These are phyloP conservation scores for Phytophthora pini DNA, from an alignment of 352 stramenopile genomes.

Conservation along the genomic window DNA sequence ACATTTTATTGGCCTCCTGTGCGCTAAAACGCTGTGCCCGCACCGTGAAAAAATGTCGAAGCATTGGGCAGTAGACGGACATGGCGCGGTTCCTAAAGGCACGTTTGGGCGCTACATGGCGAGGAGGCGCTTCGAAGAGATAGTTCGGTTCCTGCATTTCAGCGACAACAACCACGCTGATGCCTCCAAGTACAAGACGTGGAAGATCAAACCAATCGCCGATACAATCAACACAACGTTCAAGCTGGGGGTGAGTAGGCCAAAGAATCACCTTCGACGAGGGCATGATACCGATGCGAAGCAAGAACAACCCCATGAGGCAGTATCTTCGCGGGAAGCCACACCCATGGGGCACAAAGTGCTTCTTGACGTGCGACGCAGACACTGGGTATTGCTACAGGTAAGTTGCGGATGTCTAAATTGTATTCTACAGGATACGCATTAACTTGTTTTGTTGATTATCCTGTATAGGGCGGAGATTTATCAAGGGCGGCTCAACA, in stretches of 20 bases:
- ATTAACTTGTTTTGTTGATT: not conserved
- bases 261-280: slow-evolving; percentile 9
- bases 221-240: not conserved
- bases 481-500: slow-evolving; percentile 2
- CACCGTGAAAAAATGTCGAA: too few species aligned
- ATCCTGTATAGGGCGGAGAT: slow-evolving; percentile 12
- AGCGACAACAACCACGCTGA: slow-evolving; percentile 3
- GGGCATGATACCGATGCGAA: slow-evolving; percentile 17
- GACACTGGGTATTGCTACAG: slow-evolving; percentile 17
- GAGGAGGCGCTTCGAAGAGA: too few species aligned
- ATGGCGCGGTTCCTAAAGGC: too few species aligned
- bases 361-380: slow-evolving; percentile 7
- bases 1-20: too few species aligned
- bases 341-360: slow-evolving; percentile 10
- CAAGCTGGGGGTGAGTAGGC: not conserved
- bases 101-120: too few species aligned
- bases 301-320: slow-evolving; percentile 9
- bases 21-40: too few species aligned
- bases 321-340: not conserved
- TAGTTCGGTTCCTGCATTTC: not conserved
- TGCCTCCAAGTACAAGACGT: slow-evolving; percentile 2
- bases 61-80: too few species aligned
- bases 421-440: slow-evolving; percentile 8
- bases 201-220: slow-evolving; percentile 4
- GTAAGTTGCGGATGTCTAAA: not conserved